phyloP scores from a whole-genome alignment of 2,329 filamentous ascomycete genomes.

The Botrytis elliptica region DNA sequence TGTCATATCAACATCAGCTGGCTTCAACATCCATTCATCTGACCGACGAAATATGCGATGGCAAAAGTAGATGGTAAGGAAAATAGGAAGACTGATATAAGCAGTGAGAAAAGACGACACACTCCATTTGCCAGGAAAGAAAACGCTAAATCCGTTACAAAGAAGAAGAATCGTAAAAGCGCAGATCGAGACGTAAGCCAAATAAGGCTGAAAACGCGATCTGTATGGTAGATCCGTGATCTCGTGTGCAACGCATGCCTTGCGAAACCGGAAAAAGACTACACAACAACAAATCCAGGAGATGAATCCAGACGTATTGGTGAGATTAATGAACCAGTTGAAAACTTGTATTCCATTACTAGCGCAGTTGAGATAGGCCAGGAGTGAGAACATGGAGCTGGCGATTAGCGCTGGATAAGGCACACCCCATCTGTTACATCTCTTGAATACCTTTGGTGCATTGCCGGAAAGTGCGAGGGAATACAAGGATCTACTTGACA shows the following conservation, averaged over 20 bases:
- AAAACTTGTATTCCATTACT: background rate
- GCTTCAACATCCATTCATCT: background rate
- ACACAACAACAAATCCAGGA: background rate
- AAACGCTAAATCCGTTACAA: background rate
- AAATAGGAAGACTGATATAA: background rate
- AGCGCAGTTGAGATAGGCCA: slow-evolving; percentile 1
- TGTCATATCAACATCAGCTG: background rate
- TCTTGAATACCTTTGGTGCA: background rate
- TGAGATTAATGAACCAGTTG: slow-evolving; percentile 2
- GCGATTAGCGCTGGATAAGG: background rate
- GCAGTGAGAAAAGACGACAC: background rate
- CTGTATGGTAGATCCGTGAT: background rate
- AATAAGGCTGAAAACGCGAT: background rate
- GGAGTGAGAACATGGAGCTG: background rate
- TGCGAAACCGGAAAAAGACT: background rate
- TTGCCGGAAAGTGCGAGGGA: background rate
- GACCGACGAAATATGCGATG: background rate
- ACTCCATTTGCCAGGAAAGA: background rate
- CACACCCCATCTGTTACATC: background rate
- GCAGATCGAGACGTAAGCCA: background rate
- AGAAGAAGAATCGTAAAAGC: background rate
- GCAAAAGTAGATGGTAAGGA: background rate
- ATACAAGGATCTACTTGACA: background rate
- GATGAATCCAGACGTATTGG: background rate
- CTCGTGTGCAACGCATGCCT: background rate